Evolutionary conservation across 208 protist species (phyloP).

Genomic region (Trypanosoma melophagium): DNA sequence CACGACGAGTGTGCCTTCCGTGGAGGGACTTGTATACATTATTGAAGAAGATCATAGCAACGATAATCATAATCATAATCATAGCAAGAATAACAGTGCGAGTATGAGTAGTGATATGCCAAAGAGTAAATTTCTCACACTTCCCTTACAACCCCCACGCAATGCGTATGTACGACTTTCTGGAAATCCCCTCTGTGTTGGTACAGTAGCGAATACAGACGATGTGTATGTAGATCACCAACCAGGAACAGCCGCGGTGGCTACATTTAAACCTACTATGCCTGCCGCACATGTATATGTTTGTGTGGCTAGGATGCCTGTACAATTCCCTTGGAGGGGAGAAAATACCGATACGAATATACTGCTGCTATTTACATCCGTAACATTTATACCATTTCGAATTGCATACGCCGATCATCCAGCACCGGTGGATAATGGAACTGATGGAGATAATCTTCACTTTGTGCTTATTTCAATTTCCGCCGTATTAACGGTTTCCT

Average conservation of each 20-base stretch:
- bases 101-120: neutral
- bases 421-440: neutral
- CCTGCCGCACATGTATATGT: slow-evolving; percentile 15
- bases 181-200: slow-evolving; percentile 10
- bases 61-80: too few species aligned
- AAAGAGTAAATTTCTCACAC: neutral
- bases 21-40: neutral
- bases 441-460: neutral
- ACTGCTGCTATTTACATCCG: slow-evolving; percentile 14
- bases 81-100: too few species aligned
- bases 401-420: neutral
- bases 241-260: neutral
- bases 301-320: slow-evolving; percentile 16
- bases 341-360: neutral
- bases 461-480: neutral
- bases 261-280: slow-evolving; percentile 3
- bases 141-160: slow-evolving; percentile 4
- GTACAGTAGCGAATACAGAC: slow-evolving; percentile 7
- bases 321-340: neutral
- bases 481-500: neutral
- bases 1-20: neutral
- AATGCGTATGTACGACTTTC: slow-evolving; percentile 19
- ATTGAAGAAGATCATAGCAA: too few species aligned
- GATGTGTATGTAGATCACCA: slow-evolving; percentile 1
- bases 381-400: slow-evolving; percentile 22